Conservation (phyloP, 352 stramenopile genomes). For the Pythium vanterpoolii region DNA sequence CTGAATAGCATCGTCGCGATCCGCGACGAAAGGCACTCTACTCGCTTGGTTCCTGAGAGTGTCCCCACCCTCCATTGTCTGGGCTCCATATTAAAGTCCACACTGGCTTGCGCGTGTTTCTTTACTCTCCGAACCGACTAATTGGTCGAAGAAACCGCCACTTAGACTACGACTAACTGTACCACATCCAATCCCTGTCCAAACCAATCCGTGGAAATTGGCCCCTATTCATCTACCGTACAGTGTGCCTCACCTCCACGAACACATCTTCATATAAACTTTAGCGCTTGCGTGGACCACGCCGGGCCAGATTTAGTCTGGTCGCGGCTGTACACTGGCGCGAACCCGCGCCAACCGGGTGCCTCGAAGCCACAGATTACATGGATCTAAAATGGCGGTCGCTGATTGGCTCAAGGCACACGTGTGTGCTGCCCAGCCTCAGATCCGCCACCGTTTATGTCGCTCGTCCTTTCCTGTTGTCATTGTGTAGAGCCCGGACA, state of each 20-base stretch:
- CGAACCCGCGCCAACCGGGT: constrained; percentile 6
- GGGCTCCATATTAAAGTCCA: too few relatives aligned
- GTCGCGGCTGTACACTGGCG: too few relatives aligned
- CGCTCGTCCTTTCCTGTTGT: background rate
- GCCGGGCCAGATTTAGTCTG: too few relatives aligned
- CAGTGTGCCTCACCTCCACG: background rate
- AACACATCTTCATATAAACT: constrained; percentile 14
- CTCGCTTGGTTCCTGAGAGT: too few relatives aligned
- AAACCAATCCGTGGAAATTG: background rate
- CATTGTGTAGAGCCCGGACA: background rate
- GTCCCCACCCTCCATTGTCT: too few relatives aligned
- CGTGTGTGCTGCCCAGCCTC: background rate
- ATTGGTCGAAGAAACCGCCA: background rate
- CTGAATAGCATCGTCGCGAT: background rate
- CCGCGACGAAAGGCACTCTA: too few relatives aligned
- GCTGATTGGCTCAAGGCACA: constrained; percentile 15
- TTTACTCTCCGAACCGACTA: background rate
- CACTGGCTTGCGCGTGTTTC: background rate
- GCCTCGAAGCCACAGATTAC: constrained; percentile 5
- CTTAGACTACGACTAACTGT: background rate
- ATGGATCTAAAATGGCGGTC: background rate
- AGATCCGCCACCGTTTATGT: constrained; percentile 4
- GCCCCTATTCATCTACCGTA: background rate
- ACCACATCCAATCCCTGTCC: background rate
- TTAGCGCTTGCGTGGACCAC: constrained; percentile 4